Base-by-base conservation (phyloP, 2,329 filamentous ascomycete genomes). In the Cercospora sesami region DNA sequence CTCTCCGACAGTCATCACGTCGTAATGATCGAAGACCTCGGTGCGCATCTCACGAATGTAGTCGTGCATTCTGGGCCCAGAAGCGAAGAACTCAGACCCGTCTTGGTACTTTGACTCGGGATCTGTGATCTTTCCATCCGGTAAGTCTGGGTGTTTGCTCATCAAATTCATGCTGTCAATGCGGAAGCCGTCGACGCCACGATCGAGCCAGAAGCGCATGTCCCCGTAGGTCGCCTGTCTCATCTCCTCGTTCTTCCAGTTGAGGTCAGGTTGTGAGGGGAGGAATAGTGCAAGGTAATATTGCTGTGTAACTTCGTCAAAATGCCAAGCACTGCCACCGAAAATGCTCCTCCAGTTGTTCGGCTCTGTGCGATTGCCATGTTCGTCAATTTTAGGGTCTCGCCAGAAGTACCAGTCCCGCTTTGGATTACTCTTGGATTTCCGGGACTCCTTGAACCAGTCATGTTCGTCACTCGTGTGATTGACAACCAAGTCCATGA, bases 371-470 rank as follows among this genome's bases (percentile, higher is more conserved):
- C 84, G 81, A 14, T 83, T 82, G 2, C 87, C 87, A 1, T 86
- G 65, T 1, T 76, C 75, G 48, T 87, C 83, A 70, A 85, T 85
- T 5, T 83, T 82, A 0, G 87, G 79, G 1, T 84, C 82, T 82
- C 84, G 83, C 89, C 89, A 91, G 73, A 90, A 87, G 73, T 89
- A 90, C 84, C 85, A 90, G 73, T 88, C 83, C 16, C 86, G 79
- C 71, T 89, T 87, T 0, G 82, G 75, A 69, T 81, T 85, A 10
- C 80, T 75, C 65, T 81, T 84, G 3, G 82, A 84, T 0, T 80
- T 82, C 2, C 83, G 80, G 1, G 84, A 84, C 59, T 86, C 81
- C 60, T 82, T 80, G 76, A 89, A 89, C 86, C 86, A 89, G 7
- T 79, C 75, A 62, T 88, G 86, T 72, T 87, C 79, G 28, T 79